phyloP scores from a whole-genome alignment of 2,329 filamentous ascomycete genomes.

The Colletotrichum costaricense region DNA sequence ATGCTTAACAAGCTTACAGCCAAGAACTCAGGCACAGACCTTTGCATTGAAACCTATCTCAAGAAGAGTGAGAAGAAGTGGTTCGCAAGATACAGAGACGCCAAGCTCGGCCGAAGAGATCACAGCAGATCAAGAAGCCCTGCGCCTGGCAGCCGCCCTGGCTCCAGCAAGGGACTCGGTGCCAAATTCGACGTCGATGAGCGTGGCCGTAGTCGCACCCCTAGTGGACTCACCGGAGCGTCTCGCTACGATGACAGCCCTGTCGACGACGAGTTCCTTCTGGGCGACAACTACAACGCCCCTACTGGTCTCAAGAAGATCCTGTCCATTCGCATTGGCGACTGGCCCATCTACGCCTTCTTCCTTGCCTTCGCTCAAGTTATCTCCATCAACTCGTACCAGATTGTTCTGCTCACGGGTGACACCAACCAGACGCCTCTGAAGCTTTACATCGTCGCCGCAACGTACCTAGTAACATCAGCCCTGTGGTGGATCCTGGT shows the following conservation, averaged over 20 bases:
- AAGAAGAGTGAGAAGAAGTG: constrained; percentile 75
- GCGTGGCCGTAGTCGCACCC: constrained; percentile 39
- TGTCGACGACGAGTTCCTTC: constrained; percentile 58
- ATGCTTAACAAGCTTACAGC: constrained; percentile 65
- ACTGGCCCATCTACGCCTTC: constrained; percentile 73
- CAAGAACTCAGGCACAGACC: constrained; percentile 65
- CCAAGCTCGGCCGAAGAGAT: constrained; percentile 61
- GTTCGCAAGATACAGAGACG: constrained; percentile 69
- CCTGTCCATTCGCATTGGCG: constrained; percentile 66
- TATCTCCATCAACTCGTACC: constrained; percentile 74
- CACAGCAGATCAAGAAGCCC: constrained; percentile 50
- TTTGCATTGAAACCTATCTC: constrained; percentile 75
- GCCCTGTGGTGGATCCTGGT: constrained; percentile 73
- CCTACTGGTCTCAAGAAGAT: constrained; percentile 65
- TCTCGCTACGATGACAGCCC: constrained; percentile 30
- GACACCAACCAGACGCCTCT: constrained; percentile 68
- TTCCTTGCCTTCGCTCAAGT: constrained; percentile 72
- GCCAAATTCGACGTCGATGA: constrained; percentile 37
- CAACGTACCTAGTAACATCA: constrained; percentile 68
- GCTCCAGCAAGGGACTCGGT: constrained; percentile 36
- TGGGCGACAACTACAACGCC: constrained; percentile 67
- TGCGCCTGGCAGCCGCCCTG: constrained; percentile 34
- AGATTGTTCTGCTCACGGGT: constrained; percentile 75
- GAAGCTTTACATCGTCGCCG: constrained; percentile 70
- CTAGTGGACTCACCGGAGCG: constrained; percentile 44